Conservation (phyloP, 805 yeast species). For the Saturnispora zaruensis region DNA sequence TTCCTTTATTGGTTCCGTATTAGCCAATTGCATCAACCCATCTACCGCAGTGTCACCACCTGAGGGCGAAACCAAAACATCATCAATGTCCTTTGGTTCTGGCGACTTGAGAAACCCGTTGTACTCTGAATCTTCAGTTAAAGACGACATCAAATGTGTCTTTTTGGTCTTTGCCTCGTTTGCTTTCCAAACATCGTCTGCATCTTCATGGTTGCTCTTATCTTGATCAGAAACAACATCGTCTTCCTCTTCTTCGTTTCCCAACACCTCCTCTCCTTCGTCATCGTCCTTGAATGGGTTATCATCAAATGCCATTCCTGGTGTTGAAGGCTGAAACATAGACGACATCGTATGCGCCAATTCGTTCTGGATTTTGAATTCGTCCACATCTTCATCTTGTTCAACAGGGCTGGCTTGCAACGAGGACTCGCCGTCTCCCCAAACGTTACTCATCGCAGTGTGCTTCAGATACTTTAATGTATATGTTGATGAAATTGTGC, state of each 20-base stretch:
- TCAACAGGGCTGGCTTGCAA: not conserved
- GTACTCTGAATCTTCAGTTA: not conserved
- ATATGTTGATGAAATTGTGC: not conserved
- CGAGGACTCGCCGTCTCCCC: constrained; percentile 1
- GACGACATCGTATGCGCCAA: constrained; percentile 17
- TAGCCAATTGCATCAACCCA: not conserved
- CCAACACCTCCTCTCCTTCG: constrained; percentile 9
- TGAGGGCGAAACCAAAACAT: not conserved
- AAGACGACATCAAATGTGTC: not conserved
- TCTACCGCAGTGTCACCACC: not conserved
- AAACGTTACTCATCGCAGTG: constrained; percentile 3
- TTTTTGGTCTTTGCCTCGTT: not conserved
- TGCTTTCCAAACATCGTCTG: constrained; percentile 6
- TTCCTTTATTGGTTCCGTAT: not conserved
- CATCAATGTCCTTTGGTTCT: constrained; percentile 4
- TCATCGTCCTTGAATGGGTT: constrained; percentile 15
- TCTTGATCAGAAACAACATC: constrained; percentile 15
- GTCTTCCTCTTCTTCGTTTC: constrained; percentile 6
- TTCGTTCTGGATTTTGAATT: constrained; percentile 17
- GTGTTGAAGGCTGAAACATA: constrained; percentile 6
- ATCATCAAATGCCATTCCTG: not conserved
- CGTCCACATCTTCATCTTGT: constrained; percentile 10
- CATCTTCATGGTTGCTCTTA: constrained; percentile 13
- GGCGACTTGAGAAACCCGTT: constrained; percentile 1
- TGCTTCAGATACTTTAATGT: not conserved